These are phyloP conservation scores for Coemansia erecta DNA, from an alignment of 192 early-diverging fungal species.

Conservation along the genomic window DNA sequence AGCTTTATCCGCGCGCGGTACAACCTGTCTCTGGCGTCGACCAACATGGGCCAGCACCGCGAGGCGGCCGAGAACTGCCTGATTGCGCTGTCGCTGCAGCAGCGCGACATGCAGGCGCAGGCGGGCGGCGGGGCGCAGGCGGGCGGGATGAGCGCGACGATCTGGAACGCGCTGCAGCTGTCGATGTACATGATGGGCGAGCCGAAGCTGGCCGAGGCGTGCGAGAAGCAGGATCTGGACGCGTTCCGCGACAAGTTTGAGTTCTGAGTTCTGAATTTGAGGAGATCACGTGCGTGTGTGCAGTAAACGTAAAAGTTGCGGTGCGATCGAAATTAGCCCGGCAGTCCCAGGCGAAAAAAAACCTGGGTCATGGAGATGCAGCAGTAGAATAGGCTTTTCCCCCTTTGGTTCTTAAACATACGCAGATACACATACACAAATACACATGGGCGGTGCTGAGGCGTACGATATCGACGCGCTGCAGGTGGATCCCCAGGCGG, in stretches of 20 bases:
- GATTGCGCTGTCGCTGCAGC: constrained; percentile 81
- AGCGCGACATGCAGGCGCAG: constrained; percentile 56
- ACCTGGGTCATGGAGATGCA: too few relatives aligned
- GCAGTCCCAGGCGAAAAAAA: too few relatives aligned
- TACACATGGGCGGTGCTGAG: constrained; percentile 16
- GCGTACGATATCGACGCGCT: constrained; percentile 42
- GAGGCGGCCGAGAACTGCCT: constrained; percentile 94
- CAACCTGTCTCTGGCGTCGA: constrained; percentile 91
- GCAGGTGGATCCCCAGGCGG: constrained; percentile 17
- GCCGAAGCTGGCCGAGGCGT: constrained; percentile 78
- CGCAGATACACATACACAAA: not conserved
- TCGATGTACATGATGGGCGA: constrained; percentile 70
- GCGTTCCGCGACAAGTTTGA: constrained; percentile 84
- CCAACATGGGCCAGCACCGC: constrained; percentile 81
- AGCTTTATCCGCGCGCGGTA: constrained; percentile 93
- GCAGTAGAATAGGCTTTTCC: not conserved
- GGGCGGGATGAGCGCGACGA: constrained; percentile 64
- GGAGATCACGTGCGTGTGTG: too few relatives aligned
- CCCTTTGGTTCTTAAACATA: not conserved
- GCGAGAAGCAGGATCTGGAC: constrained; percentile 72
- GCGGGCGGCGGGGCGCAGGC: constrained; percentile 34
- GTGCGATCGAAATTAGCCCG: too few relatives aligned
- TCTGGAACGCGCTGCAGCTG: constrained; percentile 86
- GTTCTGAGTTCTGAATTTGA: too few relatives aligned
- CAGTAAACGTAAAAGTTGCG: too few relatives aligned